Base-by-base conservation (phyloP, 1,284 basidiomycete genomes). In the Schizophyllum amplum region DNA sequence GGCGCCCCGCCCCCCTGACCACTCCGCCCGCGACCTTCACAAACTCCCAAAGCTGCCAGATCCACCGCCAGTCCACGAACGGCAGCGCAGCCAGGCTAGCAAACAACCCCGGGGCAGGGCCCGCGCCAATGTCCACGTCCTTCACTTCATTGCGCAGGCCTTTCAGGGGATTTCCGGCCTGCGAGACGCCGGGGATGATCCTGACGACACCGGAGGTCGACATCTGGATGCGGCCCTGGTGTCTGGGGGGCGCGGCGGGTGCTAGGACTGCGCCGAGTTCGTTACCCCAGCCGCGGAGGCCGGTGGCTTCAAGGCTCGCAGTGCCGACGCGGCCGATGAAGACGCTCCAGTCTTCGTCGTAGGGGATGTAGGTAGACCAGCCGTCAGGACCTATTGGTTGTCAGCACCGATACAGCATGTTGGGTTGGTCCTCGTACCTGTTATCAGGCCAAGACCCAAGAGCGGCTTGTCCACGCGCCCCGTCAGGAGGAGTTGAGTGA, bases 331-430 rank as follows among this genome's bases (percentile, higher is more conserved):
- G 80, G 53, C 89, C 73, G 27, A 90, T 73, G 3, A 84, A 79
- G 24, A 88, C 76, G 3, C 81, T 80, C 68, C 86, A 90, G 66
- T 90, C 87, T 67, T 90, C 87, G 33, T 90, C 85, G 67, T 75
- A 77, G 6, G 74, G 73, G 5, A 72, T 60, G 42, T 62, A 64
- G 61, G 61, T 63, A 9, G 50, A 53, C 62, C 63, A 64, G 23
- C 56, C 61, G 21, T 55, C 60, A 33, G 46, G 57, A 15, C 53
- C 53, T 51, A 47, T 46, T 25, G 52, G 47, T 23, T 55, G 51
- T 42, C 33, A 42, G 7, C 33, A 13, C 2, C 4, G 7, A 9
- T n/a, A n/a, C n/a, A n/a, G n/a, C n/a, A n/a, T n/a, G n/a, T n/a
- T n/a, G n/a, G n/a, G n/a, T n/a, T n/a, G 33, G 2, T 17, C 11